These are phyloP conservation scores for Exutisphaerella laricina DNA, from an alignment of 2,329 filamentous ascomycete species.

Conservation along the genomic window DNA sequence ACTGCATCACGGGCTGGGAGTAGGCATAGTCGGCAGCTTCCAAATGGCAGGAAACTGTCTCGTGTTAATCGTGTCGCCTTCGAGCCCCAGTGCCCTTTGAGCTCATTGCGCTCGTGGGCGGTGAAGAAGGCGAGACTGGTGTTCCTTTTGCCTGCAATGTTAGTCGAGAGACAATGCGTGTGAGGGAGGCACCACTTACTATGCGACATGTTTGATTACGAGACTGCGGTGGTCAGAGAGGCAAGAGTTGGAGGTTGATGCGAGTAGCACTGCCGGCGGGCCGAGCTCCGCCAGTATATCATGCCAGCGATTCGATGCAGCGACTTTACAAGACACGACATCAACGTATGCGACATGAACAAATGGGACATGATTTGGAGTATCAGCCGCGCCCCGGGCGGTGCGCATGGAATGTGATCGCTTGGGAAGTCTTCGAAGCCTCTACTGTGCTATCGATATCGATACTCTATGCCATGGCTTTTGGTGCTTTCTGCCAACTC, in stretches of 20 bases:
- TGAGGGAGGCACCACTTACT: slow-evolving; percentile 6
- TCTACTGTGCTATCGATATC: no score
- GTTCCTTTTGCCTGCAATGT: slow-evolving; percentile 62
- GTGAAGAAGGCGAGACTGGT: slow-evolving; percentile 92
- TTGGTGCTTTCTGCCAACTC: no score
- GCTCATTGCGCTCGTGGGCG: slow-evolving; percentile 76
- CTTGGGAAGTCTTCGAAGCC: no score
- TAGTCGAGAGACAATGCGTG: neutral
- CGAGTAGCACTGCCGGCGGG: neutral
- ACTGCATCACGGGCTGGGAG: slow-evolving; percentile 76
- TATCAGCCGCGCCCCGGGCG: no score
- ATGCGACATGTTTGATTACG: slow-evolving; percentile 10
- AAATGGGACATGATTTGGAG: no score
- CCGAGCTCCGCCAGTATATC: neutral
- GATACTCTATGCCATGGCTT: no score
- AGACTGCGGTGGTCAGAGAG: neutral
- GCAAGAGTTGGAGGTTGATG: neutral
- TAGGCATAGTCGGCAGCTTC: slow-evolving; percentile 81
- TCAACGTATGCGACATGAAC: no score
- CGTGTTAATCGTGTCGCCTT: slow-evolving; percentile 78
- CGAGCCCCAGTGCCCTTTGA: slow-evolving; percentile 75
- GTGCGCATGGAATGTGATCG: no score
- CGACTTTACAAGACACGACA: no score
- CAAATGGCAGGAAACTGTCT: slow-evolving; percentile 89
- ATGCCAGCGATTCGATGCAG: no score